Conservation (phyloP, 2,329 filamentous ascomycete genomes). For the Fusarium graminum region DNA sequence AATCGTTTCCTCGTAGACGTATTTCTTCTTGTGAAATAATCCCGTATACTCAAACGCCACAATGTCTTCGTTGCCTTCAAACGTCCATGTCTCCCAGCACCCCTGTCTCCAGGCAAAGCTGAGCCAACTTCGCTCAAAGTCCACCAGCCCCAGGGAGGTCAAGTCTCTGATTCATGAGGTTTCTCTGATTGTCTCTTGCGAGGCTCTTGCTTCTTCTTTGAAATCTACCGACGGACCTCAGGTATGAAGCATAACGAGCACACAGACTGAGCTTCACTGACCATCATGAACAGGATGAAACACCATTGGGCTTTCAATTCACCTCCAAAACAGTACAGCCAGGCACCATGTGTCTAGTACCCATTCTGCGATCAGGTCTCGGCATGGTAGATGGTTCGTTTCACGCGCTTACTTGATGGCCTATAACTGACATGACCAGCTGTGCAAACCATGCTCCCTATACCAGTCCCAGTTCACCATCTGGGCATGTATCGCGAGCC, state of each 20-base stretch:
- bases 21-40: constrained; percentile 23
- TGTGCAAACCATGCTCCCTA: constrained; percentile 84
- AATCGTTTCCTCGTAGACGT: constrained; percentile 37
- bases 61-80: constrained; percentile 64
- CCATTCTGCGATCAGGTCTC: constrained; percentile 91
- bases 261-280: constrained; percentile 5
- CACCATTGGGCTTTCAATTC: constrained; percentile 83
- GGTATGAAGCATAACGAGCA: constrained; percentile 60
- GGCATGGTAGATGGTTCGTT: constrained; percentile 85
- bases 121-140: constrained; percentile 84
- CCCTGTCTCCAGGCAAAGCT: constrained; percentile 91
- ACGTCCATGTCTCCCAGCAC: constrained; percentile 84
- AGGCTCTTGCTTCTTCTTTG: constrained; percentile 78
- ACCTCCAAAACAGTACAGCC: constrained; percentile 73
- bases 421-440: constrained; percentile 61
- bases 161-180: constrained; percentile 90
- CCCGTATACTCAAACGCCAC: constrained; percentile 16
- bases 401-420: neutral
- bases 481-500: constrained; percentile 95
- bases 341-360: constrained; percentile 81
- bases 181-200: constrained; percentile 81
- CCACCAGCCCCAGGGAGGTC: constrained; percentile 78
- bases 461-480: constrained; percentile 86
- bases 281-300: constrained; percentile 70
- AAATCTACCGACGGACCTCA: constrained; percentile 69